Base-by-base conservation (phyloP, 176 grass and related monocot genomes). In the Lolium perenne region DNA sequence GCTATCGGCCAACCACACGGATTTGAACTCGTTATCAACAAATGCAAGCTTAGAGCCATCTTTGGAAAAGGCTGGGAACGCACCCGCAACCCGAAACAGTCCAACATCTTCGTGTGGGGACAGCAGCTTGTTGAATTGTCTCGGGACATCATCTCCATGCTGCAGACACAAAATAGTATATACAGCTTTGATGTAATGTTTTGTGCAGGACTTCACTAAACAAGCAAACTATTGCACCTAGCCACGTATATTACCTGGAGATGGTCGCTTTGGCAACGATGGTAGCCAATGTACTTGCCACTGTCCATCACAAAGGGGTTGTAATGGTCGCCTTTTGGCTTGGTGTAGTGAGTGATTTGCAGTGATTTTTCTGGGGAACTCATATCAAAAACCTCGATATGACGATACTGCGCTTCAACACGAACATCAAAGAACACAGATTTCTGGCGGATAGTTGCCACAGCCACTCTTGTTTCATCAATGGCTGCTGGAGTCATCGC, bases 351-450 rank as follows among this genome's bases (percentile, higher is more conserved):
- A n/a, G 83, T 86, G 17, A 86, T 61, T n/a, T 71, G 10, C 40
- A 70, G 3, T 7, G 78, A 38, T n/a, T 8, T 40, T 48, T 32
- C 18, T 8, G 9, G 14, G 17, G 0, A n/a, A 12, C 2, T 10
- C 17, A 71, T 4, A 29, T 83, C 89, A 51, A 87, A 91, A 13
- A 87, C 38, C 83, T 90, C 83, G 4, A 90, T 86, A 65, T 90
- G 88, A 22, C 88, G 70, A 50, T 90, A 90, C 60, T 82, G 78
- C 3, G 35, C 61, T 10, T 56, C 87, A 21, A 21, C n/a, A 6
- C 87, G 87, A 12, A 29, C 20, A 4, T 62, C 85, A 2, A 1
- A n/a, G 38, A 87, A 73, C 51, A 29, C 13, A 2, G 85, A 62
- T 51, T 80, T 80, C 50, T 49, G 40, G 16, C 85, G 79, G 11